These are phyloP conservation scores for Amylostereum chailletii DNA, from an alignment of 1,284 basidiomycete genomes.

Conservation along the genomic window DNA sequence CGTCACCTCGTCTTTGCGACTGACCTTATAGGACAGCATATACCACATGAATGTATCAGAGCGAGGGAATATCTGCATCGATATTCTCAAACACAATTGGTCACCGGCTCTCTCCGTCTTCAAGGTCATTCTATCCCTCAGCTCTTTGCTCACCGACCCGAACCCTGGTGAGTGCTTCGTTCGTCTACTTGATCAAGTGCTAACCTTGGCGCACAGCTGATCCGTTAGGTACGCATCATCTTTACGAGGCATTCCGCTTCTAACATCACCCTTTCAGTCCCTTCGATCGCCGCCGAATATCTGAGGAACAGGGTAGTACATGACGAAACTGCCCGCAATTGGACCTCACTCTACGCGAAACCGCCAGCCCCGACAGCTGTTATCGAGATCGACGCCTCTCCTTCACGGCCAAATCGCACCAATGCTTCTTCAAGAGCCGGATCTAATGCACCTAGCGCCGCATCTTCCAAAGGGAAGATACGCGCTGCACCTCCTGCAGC, in stretches of 20 bases:
- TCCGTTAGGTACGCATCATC: slow-evolving; percentile 46
- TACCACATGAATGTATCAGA: slow-evolving; percentile 92
- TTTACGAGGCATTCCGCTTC: neutral
- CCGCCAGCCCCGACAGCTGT: slow-evolving; percentile 28
- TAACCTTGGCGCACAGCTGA: slow-evolving; percentile 37
- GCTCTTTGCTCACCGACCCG: slow-evolving; percentile 81
- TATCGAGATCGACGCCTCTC: slow-evolving; percentile 5
- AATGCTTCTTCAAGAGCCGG: neutral
- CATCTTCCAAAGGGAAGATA: slow-evolving; percentile 24
- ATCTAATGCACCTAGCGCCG: slow-evolving; percentile 3
- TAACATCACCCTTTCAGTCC: slow-evolving; percentile 34
- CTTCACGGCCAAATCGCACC: neutral
- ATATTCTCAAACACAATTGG: slow-evolving; percentile 86
- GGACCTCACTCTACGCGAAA: slow-evolving; percentile 53
- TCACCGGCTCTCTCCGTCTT: slow-evolving; percentile 85
- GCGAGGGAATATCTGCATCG: slow-evolving; percentile 64
- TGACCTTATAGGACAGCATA: slow-evolving; percentile 44
- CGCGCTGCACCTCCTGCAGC: slow-evolving; percentile 13
- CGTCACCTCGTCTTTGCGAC: neutral
- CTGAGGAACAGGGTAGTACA: slow-evolving; percentile 53
- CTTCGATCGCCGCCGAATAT: slow-evolving; percentile 66
- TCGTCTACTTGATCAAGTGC: slow-evolving; percentile 1
- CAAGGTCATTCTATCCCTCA: slow-evolving; percentile 85
- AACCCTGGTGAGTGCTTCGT: slow-evolving; percentile 63
- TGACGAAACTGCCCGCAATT: slow-evolving; percentile 54